These are phyloP conservation scores for Phyllosticta citriasiana DNA, from an alignment of 2,329 filamentous ascomycete species.

Conservation along the genomic window DNA sequence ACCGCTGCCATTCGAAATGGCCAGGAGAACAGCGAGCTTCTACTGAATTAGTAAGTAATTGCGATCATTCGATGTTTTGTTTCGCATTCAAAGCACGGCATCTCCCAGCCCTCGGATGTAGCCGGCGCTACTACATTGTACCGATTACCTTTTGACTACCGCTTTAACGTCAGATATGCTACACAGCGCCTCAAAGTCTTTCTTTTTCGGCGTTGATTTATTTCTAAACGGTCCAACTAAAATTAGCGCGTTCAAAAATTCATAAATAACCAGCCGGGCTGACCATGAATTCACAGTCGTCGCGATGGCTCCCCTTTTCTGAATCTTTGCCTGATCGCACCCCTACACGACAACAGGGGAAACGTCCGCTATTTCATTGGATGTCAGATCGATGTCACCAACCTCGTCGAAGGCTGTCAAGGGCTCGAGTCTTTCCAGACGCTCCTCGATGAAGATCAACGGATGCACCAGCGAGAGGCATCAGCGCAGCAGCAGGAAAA, in stretches of 20 bases:
- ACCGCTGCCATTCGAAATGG: conserved; percentile 50
- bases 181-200: background rate
- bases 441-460: conserved; percentile 27
- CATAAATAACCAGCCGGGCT: background rate
- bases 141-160: background rate
- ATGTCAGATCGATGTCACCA: conserved; percentile 60
- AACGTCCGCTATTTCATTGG: conserved; percentile 57
- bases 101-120: background rate
- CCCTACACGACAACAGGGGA: conserved; percentile 55
- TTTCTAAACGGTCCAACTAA: background rate
- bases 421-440: conserved; percentile 51
- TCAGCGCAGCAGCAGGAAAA: conserved; percentile 10
- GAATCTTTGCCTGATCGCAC: conserved; percentile 61
- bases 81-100: background rate
- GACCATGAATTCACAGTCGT: conserved; percentile 31
- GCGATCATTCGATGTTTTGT: background rate
- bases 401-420: conserved; percentile 54
- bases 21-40: conserved; percentile 58
- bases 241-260: background rate
- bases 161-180: background rate
- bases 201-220: background rate
- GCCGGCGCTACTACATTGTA: background rate
- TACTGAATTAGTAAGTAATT: conserved; percentile 56
- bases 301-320: conserved; percentile 63
- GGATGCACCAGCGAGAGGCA: background rate